Conservation (phyloP, 257 asterid genomes). For the Catharanthus roseus region DNA sequence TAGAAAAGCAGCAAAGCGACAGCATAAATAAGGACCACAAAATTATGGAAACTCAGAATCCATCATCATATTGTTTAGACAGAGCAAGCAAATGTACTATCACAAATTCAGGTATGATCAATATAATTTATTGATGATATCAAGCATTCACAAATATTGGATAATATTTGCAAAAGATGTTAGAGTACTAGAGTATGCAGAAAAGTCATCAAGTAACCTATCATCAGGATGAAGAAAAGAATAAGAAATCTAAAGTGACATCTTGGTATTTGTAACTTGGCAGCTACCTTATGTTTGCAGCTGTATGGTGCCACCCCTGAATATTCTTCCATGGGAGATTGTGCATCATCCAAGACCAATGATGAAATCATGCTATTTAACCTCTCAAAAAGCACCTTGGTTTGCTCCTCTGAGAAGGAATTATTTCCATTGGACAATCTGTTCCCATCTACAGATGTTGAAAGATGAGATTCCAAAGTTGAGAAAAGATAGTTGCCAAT, state of each 20-base stretch:
- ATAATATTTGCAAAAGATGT: constrained; percentile 24
- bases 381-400: constrained; percentile 50
- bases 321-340: constrained; percentile 24
- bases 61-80: not conserved
- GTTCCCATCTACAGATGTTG: constrained; percentile 32
- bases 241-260: constrained; percentile 47
- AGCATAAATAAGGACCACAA: not conserved
- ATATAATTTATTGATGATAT: not conserved
- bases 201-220: constrained; percentile 54
- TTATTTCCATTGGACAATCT: constrained; percentile 26
- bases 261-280: constrained; percentile 53
- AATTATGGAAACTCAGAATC: not conserved
- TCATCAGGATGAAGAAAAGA: constrained; percentile 43
- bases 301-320: constrained; percentile 23
- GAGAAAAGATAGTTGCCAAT: constrained; percentile 61
- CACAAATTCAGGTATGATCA: not conserved
- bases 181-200: constrained; percentile 33
- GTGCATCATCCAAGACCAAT: constrained; percentile 37
- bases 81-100: not conserved
- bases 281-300: constrained; percentile 82
- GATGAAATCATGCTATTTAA: constrained; percentile 52
- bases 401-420: constrained; percentile 42
- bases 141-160: constrained; percentile 16
- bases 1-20: not conserved
- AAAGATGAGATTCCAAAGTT: constrained; percentile 60